Evolutionary conservation across 2,329 filamentous ascomycete genomes (phyloP).

Genomic region (Daldinia sp.): DNA sequence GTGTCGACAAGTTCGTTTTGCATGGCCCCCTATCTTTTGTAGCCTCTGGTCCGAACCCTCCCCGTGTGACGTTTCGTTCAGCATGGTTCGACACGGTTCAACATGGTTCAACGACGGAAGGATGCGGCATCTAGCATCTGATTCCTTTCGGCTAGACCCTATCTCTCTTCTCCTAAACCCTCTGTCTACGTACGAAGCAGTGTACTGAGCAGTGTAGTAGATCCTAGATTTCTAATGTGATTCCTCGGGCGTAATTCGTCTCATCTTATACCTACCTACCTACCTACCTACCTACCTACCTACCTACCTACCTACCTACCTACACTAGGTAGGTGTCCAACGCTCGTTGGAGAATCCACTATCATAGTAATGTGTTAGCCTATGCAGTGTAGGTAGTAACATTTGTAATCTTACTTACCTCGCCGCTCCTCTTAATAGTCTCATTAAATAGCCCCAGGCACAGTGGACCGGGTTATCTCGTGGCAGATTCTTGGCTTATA

Average conservation of each 20-base stretch:
- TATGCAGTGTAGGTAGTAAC: background rate
- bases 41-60: background rate
- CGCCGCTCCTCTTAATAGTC: background rate
- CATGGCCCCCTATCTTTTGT: conserved; percentile 20
- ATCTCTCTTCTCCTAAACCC: background rate
- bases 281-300: too few relatives aligned
- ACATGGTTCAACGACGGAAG: conserved; percentile 6
- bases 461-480: conserved; percentile 11
- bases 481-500: conserved; percentile 11
- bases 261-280: too few relatives aligned
- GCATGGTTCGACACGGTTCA: conserved; percentile 7
- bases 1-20: background rate
- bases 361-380: background rate
- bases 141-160: conserved; percentile 1
- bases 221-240: too few relatives aligned
- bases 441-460: conserved; percentile 12
- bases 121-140: conserved; percentile 4
- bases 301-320: too few relatives aligned
- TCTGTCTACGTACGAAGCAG: too few relatives aligned
- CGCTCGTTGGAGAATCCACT: background rate
- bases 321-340: too few relatives aligned
- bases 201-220: too few relatives aligned
- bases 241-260: too few relatives aligned
- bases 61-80: conserved; percentile 27
- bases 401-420: background rate